A percentile compares a stretch with the other conserved stretches of the same genome.
These are phyloP conservation scores for Cudoniella acicularis DNA, from an alignment of 495 filamentous ascomycete genomes.

Conservation along the genomic window DNA sequence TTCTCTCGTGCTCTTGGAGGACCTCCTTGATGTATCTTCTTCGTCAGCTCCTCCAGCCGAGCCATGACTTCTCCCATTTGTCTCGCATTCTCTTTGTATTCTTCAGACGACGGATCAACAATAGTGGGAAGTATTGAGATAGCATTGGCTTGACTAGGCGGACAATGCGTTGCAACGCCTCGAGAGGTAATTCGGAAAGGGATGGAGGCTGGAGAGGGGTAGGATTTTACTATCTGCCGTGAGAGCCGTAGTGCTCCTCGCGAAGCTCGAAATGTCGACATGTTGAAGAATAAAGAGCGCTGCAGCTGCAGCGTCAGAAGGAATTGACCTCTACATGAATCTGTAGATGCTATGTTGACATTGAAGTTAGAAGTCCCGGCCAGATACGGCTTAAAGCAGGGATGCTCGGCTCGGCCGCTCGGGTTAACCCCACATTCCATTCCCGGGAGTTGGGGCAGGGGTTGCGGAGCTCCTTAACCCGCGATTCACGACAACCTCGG, in stretches of 20 bases:
- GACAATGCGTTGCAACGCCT: conserved; percentile 56
- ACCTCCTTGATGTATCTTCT: conserved; percentile 69
- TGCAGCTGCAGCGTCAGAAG: conserved; percentile 12
- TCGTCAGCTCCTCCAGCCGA: conserved; percentile 64
- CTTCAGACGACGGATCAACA: conserved; percentile 71
- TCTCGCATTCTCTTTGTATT: conserved; percentile 76
- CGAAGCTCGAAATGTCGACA: conserved; percentile 22
- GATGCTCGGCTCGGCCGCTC: not conserved
- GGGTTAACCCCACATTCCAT: not conserved
- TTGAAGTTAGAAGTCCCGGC: conserved; percentile 5
- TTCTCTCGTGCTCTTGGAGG: conserved; percentile 82
- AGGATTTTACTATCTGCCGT: conserved; percentile 2
- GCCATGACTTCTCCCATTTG: conserved; percentile 72
- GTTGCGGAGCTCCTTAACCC: not conserved
- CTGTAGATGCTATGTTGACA: not conserved
- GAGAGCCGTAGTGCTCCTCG: conserved; percentile 15
- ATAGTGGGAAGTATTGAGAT: conserved; percentile 74
- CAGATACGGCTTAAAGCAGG: conserved; percentile 12
- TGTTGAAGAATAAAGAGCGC: conserved; percentile 5
- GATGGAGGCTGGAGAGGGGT: not conserved
- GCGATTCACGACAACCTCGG: no score
- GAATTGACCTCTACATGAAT: conserved; percentile 13
- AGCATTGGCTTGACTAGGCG: conserved; percentile 64
- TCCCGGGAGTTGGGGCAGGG: not conserved
- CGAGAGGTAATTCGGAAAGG: conserved; percentile 22